Evolutionary conservation across 2,329 filamentous ascomycete species (phyloP).

Genomic region (Herpotrichia juniperi): DNA sequence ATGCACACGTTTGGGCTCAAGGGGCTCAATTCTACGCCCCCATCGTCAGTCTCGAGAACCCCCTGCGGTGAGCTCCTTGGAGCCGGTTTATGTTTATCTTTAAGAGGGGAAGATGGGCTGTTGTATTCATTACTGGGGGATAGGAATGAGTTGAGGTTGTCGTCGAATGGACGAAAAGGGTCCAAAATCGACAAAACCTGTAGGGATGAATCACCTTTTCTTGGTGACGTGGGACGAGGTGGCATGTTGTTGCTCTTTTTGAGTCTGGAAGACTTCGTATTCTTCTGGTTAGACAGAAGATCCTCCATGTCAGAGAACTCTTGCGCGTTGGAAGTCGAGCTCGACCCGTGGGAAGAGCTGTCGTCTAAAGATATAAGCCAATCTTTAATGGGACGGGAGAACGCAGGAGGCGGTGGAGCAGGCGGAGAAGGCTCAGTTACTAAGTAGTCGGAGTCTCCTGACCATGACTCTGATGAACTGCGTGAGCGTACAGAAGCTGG

Average conservation of each 20-base stretch:
- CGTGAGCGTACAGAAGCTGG: background rate
- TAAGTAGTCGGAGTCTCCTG: conserved; percentile 33
- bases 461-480: conserved; percentile 30
- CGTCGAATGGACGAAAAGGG: background rate
- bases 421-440: background rate
- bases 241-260: too few relatives aligned
- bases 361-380: conserved; percentile 22
- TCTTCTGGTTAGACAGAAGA: background rate
- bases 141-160: background rate
- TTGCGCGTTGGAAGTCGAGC: background rate
- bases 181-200: background rate
- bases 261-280: too few relatives aligned
- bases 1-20: conserved; percentile 39
- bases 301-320: background rate
- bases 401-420: background rate
- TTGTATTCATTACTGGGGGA: background rate
- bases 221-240: background rate
- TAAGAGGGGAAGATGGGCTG: background rate
- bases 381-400: conserved; percentile 11
- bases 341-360: background rate
- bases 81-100: background rate
- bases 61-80: background rate
- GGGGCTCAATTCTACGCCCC: conserved; percentile 20
- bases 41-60: conserved; percentile 8
- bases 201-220: background rate